These are phyloP conservation scores for Fusarium albidum DNA, from an alignment of 2,329 filamentous ascomycete species.

Conservation along the genomic window DNA sequence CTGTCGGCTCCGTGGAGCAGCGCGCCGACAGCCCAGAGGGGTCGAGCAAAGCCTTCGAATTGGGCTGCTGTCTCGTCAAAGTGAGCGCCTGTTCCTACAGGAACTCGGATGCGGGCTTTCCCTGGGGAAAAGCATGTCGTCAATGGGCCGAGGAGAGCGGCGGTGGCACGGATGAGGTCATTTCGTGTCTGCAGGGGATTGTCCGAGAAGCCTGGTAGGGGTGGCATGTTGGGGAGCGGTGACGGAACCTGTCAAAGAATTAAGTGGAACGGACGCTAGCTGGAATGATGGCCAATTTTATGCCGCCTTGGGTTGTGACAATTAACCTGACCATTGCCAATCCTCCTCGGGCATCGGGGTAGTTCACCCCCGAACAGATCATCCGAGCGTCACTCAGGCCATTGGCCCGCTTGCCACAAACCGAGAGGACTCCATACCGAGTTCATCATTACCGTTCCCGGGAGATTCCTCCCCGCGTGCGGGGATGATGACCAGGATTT, in stretches of 20 bases:
- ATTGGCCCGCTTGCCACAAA: constrained; percentile 26
- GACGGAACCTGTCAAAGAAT: neutral
- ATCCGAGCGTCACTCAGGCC: neutral
- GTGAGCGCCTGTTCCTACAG: constrained; percentile 48
- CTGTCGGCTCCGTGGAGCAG: constrained; percentile 49
- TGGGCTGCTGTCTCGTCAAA: constrained; percentile 56
- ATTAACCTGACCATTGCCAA: no score
- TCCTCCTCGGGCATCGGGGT: constrained; percentile 26
- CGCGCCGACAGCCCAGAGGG: constrained; percentile 46
- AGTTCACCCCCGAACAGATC: constrained; percentile 16
- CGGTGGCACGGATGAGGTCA: constrained; percentile 47
- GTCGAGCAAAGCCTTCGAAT: constrained; percentile 54
- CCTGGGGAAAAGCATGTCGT: constrained; percentile 44
- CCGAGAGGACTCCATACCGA: neutral
- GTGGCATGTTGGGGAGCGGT: constrained; percentile 43
- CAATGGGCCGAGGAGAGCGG: constrained; percentile 47
- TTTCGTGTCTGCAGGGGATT: constrained; percentile 48
- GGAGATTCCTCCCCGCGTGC: constrained; percentile 11
- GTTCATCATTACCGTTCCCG: constrained; percentile 7
- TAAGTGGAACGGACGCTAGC: neutral
- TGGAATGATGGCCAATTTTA: neutral
- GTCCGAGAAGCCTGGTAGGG: constrained; percentile 50
- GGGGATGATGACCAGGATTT: neutral
- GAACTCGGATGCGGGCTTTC: constrained; percentile 48
- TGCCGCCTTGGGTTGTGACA: no score